Evolutionary conservation across 2,329 filamentous ascomycete genomes (phyloP).

Genomic region (Colletotrichum orchidophilum): DNA sequence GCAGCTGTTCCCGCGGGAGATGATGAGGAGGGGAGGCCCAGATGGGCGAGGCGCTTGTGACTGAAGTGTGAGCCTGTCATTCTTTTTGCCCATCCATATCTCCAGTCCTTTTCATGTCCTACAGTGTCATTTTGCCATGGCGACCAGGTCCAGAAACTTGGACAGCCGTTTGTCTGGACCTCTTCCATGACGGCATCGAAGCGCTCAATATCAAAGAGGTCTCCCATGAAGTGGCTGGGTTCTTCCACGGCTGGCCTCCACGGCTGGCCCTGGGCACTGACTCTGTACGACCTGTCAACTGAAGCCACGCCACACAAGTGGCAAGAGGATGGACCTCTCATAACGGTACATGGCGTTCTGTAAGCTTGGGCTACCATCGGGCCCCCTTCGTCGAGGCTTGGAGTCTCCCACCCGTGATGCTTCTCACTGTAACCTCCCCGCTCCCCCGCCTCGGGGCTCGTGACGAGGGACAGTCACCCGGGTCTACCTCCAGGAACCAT

Average conservation of each 20-base stretch:
- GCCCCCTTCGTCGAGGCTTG: background rate
- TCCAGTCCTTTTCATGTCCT: background rate
- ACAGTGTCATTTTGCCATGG: background rate
- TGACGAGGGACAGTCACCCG: background rate
- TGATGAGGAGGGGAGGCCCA: background rate
- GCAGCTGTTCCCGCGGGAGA: slow-evolving; percentile 7
- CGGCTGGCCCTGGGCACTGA: background rate
- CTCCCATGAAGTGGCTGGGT: background rate
- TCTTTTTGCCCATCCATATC: background rate
- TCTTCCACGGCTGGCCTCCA: background rate
- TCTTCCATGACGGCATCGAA: background rate
- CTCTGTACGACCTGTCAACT: slow-evolving; percentile 24
- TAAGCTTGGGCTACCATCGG: background rate
- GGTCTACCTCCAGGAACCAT: background rate
- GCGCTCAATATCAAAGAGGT: background rate
- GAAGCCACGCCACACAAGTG: slow-evolving; percentile 8
- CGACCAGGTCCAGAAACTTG: background rate
- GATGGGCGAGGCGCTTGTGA: slow-evolving; percentile 4
- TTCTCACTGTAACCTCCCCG: background rate
- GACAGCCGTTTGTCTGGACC: background rate
- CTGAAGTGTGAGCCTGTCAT: too few species aligned
- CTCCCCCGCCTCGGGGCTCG: too few species aligned
- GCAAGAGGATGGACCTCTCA: background rate
- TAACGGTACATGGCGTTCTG: background rate
- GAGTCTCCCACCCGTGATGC: background rate